Percentiles rank a stretch among this genome's conserved stretches.
These are phyloP conservation scores for Hypericum androsaemum DNA, from an alignment of 345 rosid species.

Conservation along the genomic window DNA sequence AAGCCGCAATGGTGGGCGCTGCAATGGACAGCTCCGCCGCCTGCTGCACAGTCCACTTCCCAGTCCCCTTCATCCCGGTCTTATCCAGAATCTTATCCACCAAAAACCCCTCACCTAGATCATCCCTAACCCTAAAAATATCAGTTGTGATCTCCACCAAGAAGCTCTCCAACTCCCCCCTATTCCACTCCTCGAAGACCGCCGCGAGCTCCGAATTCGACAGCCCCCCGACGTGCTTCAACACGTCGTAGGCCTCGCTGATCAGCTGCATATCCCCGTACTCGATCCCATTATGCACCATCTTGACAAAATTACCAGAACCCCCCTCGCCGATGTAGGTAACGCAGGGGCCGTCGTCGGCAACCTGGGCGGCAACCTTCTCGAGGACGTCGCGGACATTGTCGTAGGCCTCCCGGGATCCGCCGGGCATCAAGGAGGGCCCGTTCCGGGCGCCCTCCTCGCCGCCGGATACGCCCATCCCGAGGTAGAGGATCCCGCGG, in stretches of 20 bases:
- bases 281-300: conserved; percentile 16
- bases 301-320: conserved; percentile 17
- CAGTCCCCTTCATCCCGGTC: conserved; percentile 16
- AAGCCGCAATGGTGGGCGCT: conserved; percentile 20
- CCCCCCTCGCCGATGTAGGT: conserved; percentile 21
- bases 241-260: conserved; percentile 16
- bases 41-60: conserved; percentile 20
- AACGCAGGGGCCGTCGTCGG: conserved; percentile 16
- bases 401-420: conserved; percentile 5
- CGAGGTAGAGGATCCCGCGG: background rate
- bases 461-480: conserved; percentile 8
- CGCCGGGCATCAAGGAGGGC: conserved; percentile 13
- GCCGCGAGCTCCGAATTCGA: conserved; percentile 10
- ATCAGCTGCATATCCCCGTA: conserved; percentile 23
- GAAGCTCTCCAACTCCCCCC: conserved; percentile 18
- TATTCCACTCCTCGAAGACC: conserved; percentile 10
- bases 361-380: conserved; percentile 17
- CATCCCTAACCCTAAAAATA: conserved; percentile 14
- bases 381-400: conserved; percentile 10
- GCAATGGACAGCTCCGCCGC: conserved; percentile 20
- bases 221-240: conserved; percentile 16
- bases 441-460: conserved; percentile 12
- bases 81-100: conserved; percentile 20
- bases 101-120: conserved; percentile 14
- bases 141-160: conserved; percentile 20